Evolutionary conservation across 2,329 filamentous ascomycete genomes (phyloP).

Genomic region (Chalara sp.): DNA sequence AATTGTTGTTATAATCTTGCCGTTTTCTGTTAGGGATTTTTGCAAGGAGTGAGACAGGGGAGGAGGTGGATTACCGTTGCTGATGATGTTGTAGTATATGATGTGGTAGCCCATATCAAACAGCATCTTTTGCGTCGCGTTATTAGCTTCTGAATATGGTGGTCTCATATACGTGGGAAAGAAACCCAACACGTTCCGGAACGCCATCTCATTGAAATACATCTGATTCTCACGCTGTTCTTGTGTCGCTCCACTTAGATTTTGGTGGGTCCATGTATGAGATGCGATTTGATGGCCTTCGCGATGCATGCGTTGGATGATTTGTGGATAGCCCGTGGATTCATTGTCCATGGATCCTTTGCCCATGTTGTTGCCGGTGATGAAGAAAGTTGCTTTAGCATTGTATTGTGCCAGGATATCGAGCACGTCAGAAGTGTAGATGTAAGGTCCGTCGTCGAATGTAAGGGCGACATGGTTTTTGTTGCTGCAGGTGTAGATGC

Average conservation of each 20-base stretch:
- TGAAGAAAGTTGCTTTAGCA: conserved; percentile 55
- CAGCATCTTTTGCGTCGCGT: conserved; percentile 30
- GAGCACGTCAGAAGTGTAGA: conserved; percentile 54
- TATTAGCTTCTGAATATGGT: conserved; percentile 33
- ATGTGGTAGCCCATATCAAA: conserved; percentile 37
- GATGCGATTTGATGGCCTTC: conserved; percentile 53
- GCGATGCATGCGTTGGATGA: conserved; percentile 7
- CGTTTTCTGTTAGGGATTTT: conserved; percentile 28
- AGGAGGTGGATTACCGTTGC: conserved; percentile 14
- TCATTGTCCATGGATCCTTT: no score
- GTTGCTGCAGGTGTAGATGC: conserved; percentile 49
- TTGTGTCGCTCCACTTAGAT: conserved; percentile 36
- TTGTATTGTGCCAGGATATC: conserved; percentile 53
- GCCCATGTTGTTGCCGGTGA: conserved; percentile 36
- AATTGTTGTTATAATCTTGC: conserved; percentile 41
- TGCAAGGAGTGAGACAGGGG: neutral
- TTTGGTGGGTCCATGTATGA: conserved; percentile 47
- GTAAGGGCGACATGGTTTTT: conserved; percentile 59
- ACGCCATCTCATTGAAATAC: conserved; percentile 43
- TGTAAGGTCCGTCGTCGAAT: conserved; percentile 60
- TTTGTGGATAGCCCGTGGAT: no score
- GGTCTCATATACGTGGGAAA: conserved; percentile 45
- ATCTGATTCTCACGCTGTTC: conserved; percentile 40
- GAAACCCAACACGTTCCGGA: conserved; percentile 46
- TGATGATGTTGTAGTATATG: conserved; percentile 33